Conservation (phyloP, 805 yeast species). For the Wickerhamiella slavikovae region DNA sequence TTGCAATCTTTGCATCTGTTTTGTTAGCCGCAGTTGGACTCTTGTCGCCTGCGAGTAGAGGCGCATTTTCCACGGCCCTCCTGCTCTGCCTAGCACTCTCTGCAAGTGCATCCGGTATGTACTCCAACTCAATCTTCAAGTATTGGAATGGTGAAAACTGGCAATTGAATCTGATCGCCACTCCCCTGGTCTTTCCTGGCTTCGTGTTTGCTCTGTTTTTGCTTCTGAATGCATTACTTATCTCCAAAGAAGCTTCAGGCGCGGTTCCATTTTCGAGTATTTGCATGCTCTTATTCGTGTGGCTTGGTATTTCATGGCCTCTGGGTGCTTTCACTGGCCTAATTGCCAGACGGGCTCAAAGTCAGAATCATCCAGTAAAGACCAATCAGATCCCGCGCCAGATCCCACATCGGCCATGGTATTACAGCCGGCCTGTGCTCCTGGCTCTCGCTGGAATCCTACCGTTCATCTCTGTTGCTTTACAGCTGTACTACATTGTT, state of each 20-base stretch:
- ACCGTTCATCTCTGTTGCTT: conserved; percentile 89
- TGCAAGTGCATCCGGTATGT: conserved; percentile 68
- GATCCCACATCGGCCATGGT: conserved; percentile 80
- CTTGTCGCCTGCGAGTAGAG: conserved; percentile 85
- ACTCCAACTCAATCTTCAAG: conserved; percentile 71
- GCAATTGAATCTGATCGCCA: conserved; percentile 65
- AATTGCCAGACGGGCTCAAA: conserved; percentile 41
- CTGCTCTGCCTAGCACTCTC: conserved; percentile 63
- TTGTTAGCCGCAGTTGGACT: conserved; percentile 75
- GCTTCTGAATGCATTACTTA: conserved; percentile 61
- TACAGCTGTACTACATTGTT: conserved; percentile 83
- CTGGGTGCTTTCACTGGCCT: conserved; percentile 69
- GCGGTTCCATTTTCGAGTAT: conserved; percentile 88
- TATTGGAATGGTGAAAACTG: conserved; percentile 83
- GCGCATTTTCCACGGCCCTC: conserved; percentile 78
- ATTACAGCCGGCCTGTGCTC: conserved; percentile 44
- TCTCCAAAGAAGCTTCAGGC: conserved; percentile 66
- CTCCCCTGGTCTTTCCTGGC: conserved; percentile 81
- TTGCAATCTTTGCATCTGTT: conserved; percentile 55
- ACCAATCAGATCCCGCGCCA: conserved; percentile 94
- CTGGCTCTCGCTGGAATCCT: conserved; percentile 68
- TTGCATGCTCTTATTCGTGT: conserved; percentile 55
- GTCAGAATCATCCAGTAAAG: conserved; percentile 53
- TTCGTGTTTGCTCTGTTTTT: conserved; percentile 39
- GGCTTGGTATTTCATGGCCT: conserved; percentile 78